phyloP scores from a whole-genome alignment of 73 alveolate species.

The Diophrys appendiculata region DNA sequence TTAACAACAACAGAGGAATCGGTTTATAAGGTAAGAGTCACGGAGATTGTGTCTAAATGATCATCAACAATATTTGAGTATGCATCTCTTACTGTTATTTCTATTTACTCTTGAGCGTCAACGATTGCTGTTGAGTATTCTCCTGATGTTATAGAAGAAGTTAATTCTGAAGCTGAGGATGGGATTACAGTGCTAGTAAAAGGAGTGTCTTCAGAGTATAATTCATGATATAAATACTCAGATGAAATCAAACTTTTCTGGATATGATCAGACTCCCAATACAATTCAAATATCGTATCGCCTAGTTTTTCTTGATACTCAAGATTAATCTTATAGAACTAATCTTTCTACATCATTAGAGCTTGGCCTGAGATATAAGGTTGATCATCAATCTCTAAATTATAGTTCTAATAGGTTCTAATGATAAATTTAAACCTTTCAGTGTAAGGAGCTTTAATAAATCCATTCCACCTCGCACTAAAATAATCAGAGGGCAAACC shows the following conservation, averaged over 20 bases:
- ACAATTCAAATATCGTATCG: conserved; percentile 21
- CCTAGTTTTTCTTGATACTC: conserved; percentile 45
- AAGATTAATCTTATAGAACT: background rate
- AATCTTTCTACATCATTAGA: background rate
- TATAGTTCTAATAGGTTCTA: conserved; percentile 3
- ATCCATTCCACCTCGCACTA: conserved; percentile 55
- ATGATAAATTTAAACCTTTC: conserved; percentile 42
- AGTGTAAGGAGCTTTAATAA: conserved; percentile 40
- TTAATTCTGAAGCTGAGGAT: conserved; percentile 21
- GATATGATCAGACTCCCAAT: conserved; percentile 57
- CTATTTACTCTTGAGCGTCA: conserved; percentile 34
- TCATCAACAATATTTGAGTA: conserved; percentile 43
- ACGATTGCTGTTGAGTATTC: conserved; percentile 48
- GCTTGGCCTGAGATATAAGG: background rate
- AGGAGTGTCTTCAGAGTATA: conserved; percentile 47
- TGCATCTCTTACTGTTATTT: conserved; percentile 37
- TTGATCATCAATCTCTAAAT: background rate
- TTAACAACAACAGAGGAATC: conserved; percentile 4
- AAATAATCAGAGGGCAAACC: conserved; percentile 47
- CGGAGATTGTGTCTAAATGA: conserved; percentile 27
- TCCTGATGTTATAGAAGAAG: conserved; percentile 13
- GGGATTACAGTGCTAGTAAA: conserved; percentile 45
- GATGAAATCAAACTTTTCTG: conserved; percentile 26
- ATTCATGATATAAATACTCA: conserved; percentile 24
- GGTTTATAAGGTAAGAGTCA: conserved; percentile 8